Conservation (phyloP, 768 basidiomycete genomes). For the Thelephora ganbajun region DNA sequence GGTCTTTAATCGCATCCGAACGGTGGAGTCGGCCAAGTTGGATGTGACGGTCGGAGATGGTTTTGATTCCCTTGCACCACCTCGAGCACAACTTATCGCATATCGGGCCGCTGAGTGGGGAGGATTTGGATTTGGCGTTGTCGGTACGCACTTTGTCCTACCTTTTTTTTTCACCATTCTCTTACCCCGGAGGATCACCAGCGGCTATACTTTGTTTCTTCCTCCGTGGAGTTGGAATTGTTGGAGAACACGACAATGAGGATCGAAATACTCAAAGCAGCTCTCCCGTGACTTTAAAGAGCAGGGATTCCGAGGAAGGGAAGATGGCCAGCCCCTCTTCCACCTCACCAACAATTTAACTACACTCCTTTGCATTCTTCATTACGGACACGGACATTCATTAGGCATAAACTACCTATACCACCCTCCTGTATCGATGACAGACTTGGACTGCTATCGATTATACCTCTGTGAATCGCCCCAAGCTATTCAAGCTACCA, state of each 20-base stretch:
- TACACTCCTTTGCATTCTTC: no score
- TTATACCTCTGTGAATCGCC: no score
- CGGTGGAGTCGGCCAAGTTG: constrained; percentile 15
- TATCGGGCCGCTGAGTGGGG: constrained; percentile 59
- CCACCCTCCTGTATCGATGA: no score
- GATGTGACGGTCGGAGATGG: constrained; percentile 19
- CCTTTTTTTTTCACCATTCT: background rate
- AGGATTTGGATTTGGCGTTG: constrained; percentile 41
- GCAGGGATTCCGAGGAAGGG: no score
- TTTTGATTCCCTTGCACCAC: constrained; percentile 17
- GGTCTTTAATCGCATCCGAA: constrained; percentile 44
- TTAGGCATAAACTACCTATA: no score
- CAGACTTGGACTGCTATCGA: no score
- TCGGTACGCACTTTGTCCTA: constrained; percentile 26
- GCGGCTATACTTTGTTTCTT: background rate
- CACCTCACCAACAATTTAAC: no score
- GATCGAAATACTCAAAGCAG: background rate
- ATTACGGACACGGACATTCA: no score
- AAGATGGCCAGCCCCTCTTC: no score
- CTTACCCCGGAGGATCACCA: background rate
- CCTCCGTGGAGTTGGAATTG: background rate
- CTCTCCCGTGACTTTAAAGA: no score
- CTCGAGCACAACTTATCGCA: constrained; percentile 28
- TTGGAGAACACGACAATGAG: background rate
- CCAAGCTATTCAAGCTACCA: no score